Base-by-base conservation (phyloP, 2,329 filamentous ascomycete genomes). In the Alternaria tenuissima region DNA sequence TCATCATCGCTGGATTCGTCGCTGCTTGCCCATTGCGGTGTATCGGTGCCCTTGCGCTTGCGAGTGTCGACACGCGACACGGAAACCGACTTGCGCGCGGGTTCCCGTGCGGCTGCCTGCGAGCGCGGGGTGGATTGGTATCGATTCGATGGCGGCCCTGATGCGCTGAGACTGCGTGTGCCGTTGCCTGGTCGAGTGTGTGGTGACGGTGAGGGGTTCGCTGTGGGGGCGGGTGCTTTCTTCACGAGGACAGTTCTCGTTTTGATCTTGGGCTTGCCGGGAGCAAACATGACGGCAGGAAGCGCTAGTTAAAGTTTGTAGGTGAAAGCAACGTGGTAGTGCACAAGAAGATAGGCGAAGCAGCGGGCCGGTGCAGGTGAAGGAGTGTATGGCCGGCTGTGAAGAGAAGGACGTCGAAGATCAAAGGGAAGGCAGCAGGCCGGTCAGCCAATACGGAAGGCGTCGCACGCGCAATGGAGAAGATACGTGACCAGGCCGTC, bases 1-100 rank as follows among this genome's bases (percentile, higher is more conserved):
- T 73, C 73, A 18, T 68, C 70, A 16, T 71, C 70, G 62, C 70
- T 73, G 34, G 67, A 65, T 43, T 76, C 72, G 39, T 75, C 73
- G 60, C 74, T 77, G 59, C 69, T 73, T 7, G 70, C 74, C 68
- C 65, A 74, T 55, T 74, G 75, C 46, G 75, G 74, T 7, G 76
- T 76, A 62, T 73, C 28, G 73, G 72, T 71, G 42, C 69, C 70
- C 57, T 75, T 78, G 57, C 75, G 74, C 64, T 78, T 78, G 57
- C 65, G 64, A 46, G 58, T 62, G 49, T 68, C 72, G 14, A 68
- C 66, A 55, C 65, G 69, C 52, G 70, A 69, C 49, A 72, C 70
- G 60, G 75, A 65, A 28, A 71, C 64, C 49, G 70, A 69, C 64
- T 68, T 65, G 59, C 69, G 71, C 43, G 63, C 63, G 11, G 63